A percentile compares a stretch with the other conserved stretches of the same genome.
Evolutionary conservation across 352 stramenopile genomes (phyloP).

Genomic region (Paralagenidium karlingii): DNA sequence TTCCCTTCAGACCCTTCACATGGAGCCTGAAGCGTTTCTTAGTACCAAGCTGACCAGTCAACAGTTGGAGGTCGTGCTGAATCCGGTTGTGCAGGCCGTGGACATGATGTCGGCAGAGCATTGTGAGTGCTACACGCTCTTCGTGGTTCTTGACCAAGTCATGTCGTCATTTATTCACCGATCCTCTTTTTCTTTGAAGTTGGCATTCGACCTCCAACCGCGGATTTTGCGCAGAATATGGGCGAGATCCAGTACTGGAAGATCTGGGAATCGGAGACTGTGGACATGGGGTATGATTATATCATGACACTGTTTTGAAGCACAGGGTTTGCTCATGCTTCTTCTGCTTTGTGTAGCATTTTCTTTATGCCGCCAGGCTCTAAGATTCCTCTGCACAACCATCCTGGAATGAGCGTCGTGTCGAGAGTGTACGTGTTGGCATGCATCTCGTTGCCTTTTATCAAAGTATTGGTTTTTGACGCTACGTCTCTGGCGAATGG

Average conservation of each 20-base stretch:
- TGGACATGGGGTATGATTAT: constrained; percentile 51
- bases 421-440: constrained; percentile 49
- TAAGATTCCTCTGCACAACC: constrained; percentile 68
- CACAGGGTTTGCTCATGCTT: neutral
- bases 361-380: constrained; percentile 76
- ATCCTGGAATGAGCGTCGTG: constrained; percentile 75
- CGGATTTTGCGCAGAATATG: constrained; percentile 53
- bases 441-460: neutral
- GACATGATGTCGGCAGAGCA: constrained; percentile 41
- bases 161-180: no score
- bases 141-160: no score
- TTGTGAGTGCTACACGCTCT: no score
- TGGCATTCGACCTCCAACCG: constrained; percentile 52
- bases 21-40: constrained; percentile 38
- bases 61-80: constrained; percentile 51
- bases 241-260: constrained; percentile 79
- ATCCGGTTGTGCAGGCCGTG: constrained; percentile 38
- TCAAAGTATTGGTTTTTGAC: neutral
- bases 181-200: no score
- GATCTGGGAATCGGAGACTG: constrained; percentile 71
- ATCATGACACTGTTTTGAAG: neutral
- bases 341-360: constrained; percentile 25
- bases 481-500: neutral
- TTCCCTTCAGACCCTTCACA: constrained; percentile 27
- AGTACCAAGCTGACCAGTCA: constrained; percentile 64